Evolutionary conservation across 1,284 basidiomycete species (phyloP).

Genomic region (Heterobasidion parviporum): DNA sequence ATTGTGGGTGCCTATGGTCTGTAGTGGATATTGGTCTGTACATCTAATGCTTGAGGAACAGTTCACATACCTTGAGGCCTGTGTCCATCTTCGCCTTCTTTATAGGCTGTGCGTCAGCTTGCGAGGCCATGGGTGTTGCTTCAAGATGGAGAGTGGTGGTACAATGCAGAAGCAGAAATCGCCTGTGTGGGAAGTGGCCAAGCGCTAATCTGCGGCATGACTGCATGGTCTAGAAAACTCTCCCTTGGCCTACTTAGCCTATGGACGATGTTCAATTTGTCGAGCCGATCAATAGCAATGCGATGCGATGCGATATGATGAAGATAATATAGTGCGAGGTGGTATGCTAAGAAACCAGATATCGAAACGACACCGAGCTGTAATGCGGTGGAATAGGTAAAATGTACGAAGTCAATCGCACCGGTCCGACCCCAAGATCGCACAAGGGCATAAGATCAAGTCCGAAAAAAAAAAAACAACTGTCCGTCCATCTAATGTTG

Average conservation of each 20-base stretch:
- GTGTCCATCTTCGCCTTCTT: slow-evolving; percentile 43
- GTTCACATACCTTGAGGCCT: too few relatives aligned
- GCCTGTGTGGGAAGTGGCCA: too few relatives aligned
- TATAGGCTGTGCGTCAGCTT: neutral
- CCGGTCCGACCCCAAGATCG: slow-evolving; percentile 9
- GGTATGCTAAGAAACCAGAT: neutral
- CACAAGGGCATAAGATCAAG: slow-evolving; percentile 20
- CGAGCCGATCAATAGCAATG: too few relatives aligned
- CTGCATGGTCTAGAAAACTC: too few relatives aligned
- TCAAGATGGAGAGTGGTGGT: too few relatives aligned
- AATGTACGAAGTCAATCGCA: neutral
- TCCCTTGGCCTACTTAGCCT: too few relatives aligned
- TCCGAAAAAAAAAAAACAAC: neutral
- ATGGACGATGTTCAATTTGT: too few relatives aligned
- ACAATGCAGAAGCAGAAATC: too few relatives aligned
- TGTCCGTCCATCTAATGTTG: neutral
- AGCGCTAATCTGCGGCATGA: too few relatives aligned
- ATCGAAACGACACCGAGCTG: neutral
- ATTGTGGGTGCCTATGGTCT: slow-evolving; percentile 89
- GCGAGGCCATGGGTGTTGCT: too few relatives aligned
- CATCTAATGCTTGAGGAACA: neutral
- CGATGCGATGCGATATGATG: neutral
- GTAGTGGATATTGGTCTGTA: neutral
- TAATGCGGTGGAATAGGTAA: neutral
- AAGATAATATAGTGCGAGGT: neutral